Evolutionary conservation across 495 filamentous ascomycete species (phyloP).

Genomic region (Oidiodendron maius): DNA sequence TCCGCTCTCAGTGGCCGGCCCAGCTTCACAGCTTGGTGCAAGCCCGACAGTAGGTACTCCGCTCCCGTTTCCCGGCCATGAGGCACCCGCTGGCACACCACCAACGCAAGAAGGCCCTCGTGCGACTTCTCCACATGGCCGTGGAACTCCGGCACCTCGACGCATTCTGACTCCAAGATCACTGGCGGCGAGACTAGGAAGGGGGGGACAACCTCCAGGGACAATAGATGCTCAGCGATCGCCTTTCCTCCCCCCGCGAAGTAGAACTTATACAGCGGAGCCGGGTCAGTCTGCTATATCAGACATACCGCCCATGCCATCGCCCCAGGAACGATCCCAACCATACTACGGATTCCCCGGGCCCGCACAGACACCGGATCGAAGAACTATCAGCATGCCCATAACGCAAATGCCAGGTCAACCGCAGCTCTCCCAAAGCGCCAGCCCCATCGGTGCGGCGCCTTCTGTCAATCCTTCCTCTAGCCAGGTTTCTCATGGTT

Average conservation of each 20-base stretch:
- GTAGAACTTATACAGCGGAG: conserved; percentile 14
- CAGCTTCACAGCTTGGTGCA: conserved; percentile 12
- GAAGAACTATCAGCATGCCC: conserved; percentile 30
- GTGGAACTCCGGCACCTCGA: conserved; percentile 28
- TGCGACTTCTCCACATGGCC: conserved; percentile 6
- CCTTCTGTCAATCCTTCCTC: conserved; percentile 41
- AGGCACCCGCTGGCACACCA: conserved; percentile 15
- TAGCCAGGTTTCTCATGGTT: conserved; percentile 40
- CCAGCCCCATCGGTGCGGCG: conserved; percentile 49
- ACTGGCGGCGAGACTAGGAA: conserved; percentile 42
- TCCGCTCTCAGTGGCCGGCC: conserved; percentile 7
- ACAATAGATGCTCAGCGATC: conserved; percentile 37
- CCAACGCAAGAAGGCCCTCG: conserved; percentile 24
- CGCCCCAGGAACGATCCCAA: conserved; percentile 21
- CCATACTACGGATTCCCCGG: conserved; percentile 28
- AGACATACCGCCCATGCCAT: conserved; percentile 27
- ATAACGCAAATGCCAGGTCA: conserved; percentile 32
- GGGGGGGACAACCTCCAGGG: conserved; percentile 38
- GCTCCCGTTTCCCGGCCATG: conserved; percentile 15
- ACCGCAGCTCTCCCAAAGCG: conserved; percentile 41
- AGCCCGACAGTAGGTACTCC: conserved; percentile 9
- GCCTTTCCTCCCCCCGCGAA: conserved; percentile 21
- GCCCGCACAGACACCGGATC: conserved; percentile 35
- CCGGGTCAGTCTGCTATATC: conserved; percentile 18
- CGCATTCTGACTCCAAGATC: conserved; percentile 62